Conservation (phyloP, 2,329 filamentous ascomycete species). For the Neocatenulostroma microsporum region DNA sequence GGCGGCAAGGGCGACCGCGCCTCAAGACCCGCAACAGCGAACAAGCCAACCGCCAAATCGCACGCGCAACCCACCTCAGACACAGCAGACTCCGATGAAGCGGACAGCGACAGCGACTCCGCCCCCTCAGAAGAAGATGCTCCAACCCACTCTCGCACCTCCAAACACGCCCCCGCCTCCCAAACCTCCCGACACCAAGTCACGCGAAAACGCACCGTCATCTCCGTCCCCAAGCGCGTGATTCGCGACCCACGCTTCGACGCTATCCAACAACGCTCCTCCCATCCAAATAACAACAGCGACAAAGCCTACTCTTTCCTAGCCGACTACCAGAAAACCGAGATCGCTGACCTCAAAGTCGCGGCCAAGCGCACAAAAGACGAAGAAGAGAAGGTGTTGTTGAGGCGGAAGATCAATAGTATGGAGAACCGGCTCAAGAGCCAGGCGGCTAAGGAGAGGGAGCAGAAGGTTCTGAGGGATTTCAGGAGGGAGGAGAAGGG, state of each 20-base stretch:
- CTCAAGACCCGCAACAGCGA: not conserved
- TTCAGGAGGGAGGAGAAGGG: constrained; percentile 80
- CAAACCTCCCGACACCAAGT: constrained; percentile 78
- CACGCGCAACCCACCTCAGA: constrained; percentile 5
- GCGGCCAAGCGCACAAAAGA: constrained; percentile 62
- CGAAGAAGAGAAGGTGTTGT: constrained; percentile 54
- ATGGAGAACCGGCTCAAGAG: constrained; percentile 73
- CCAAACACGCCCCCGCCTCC: constrained; percentile 83
- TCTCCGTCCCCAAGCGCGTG: constrained; percentile 52
- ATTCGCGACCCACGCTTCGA: constrained; percentile 85
- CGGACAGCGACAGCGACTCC: constrained; percentile 28
- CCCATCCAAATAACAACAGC: constrained; percentile 36
- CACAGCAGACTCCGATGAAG: constrained; percentile 13
- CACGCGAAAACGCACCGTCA: constrained; percentile 66
- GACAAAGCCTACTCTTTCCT: constrained; percentile 79
- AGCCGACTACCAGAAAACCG: constrained; percentile 73
- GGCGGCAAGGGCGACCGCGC: constrained; percentile 3
- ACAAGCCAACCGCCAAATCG: not conserved
- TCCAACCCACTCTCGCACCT: constrained; percentile 45
- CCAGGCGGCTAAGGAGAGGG: constrained; percentile 59
- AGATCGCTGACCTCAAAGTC: constrained; percentile 66
- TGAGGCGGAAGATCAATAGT: constrained; percentile 66
- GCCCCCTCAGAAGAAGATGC: constrained; percentile 35
- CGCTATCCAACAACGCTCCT: constrained; percentile 46
- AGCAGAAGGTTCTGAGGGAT: constrained; percentile 60